Base-by-base conservation (phyloP, 1,139 yeast genomes). In the Blastobotrys malaysiensis region DNA sequence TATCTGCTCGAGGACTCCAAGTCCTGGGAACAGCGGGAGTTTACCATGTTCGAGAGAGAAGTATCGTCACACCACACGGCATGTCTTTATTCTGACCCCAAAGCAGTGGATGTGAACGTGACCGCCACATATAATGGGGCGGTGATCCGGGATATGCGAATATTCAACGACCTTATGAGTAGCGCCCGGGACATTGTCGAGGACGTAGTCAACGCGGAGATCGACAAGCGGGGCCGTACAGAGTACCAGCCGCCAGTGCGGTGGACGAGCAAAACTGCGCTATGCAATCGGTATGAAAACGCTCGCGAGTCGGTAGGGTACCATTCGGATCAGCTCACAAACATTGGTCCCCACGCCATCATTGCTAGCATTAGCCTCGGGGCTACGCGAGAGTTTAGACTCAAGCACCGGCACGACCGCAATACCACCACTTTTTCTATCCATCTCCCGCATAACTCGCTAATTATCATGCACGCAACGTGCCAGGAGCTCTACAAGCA, bases 401-500 rank as follows among this genome's bases (percentile, higher is more conserved):
- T 85, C 7, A 56, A 57, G 75, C 61, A 69, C 67, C 51, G 75
- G 72, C 57, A 61, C 55, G 56, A 65, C 57, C 60, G 62, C 21
- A 62, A 61, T 53, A 57, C 61, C 48, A 65, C 55, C 52, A 62
- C 72, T 0, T 73, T 74, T 57, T 77, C 85, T 14, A 72, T 85
- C 2, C 83, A 80, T 21, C 63, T 84, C 2, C 85, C 87, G 0
- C 88, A 86, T 65, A 86, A 86, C 61, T 75, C 86, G 9, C 66
- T 86, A 52, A 62, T 86, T 1, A 68, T 86, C 4, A 86, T 86
- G 95, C 82, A 83, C 59, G 86, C 88, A 0, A 88, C 88, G 1
- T 82, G 87, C 58, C 95, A 86, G 65, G 95, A 86, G 60, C 79
- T 79, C 49, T 86, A 71, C 66, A 84, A 82, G 61, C 91, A 86